These are phyloP conservation scores for Elsinoe arachidis DNA, from an alignment of 2,329 filamentous ascomycete genomes.

Conservation along the genomic window DNA sequence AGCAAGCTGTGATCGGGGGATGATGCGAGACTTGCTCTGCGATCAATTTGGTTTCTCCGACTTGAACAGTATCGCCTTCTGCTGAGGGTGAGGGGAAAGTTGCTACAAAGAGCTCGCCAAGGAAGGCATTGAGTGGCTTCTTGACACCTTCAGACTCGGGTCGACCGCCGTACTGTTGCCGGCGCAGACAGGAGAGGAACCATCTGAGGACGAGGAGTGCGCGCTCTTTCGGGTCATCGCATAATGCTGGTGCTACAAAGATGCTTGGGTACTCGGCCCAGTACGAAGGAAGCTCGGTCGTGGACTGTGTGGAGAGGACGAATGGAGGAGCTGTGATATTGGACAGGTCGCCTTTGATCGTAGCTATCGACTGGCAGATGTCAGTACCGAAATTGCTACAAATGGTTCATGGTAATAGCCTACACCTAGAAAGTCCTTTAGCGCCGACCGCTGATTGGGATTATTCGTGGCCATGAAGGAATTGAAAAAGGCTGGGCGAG, in stretches of 20 bases:
- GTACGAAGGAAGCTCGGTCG: conserved; percentile 39
- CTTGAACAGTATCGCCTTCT: conserved; percentile 27
- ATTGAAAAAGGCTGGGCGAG: not conserved
- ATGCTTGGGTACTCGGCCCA: conserved; percentile 39
- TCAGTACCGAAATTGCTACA: not conserved
- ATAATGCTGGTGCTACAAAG: conserved; percentile 38
- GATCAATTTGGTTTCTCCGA: conserved; percentile 28
- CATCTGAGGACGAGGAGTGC: conserved; percentile 41
- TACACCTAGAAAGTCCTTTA: conserved; percentile 26
- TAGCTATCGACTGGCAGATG: conserved; percentile 32
- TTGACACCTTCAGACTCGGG: conserved; percentile 36
- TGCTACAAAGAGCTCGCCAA: conserved; percentile 40
- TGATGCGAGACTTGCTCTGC: conserved; percentile 40
- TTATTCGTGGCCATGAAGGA: conserved; percentile 8
- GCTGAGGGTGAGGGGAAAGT: conserved; percentile 21
- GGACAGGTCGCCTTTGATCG: conserved; percentile 37
- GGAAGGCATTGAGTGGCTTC: conserved; percentile 45
- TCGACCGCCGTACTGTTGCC: conserved; percentile 42
- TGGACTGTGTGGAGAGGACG: conserved; percentile 37
- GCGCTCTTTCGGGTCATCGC: conserved; percentile 32
- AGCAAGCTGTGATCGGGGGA: conserved; percentile 40
- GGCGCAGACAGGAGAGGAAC: conserved; percentile 39
- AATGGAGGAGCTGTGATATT: conserved; percentile 42
- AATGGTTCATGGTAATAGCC: not conserved
- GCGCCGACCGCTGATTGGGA: conserved; percentile 13